Evolutionary conservation across 148 eudicot species (phyloP), one percentile per base, ranked within the genome.

Genomic region (Vaccinium corymbosum): DNA sequence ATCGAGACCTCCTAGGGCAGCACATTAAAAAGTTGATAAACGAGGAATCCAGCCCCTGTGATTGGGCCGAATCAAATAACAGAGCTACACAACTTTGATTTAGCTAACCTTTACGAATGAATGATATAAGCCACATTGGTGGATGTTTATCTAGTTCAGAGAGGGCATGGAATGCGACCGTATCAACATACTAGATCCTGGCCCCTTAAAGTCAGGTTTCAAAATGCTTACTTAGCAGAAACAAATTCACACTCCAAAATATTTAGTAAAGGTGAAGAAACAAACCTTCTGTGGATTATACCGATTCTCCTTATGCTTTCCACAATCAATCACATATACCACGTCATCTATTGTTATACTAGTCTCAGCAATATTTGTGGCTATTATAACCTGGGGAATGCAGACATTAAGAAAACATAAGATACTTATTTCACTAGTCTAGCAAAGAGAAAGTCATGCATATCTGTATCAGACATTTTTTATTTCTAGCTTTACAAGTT

Each of bases 331-430:
- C 85, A 97, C 99, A 86, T 91, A 94, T 53, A 97, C 98, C 79
- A 97, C 98, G 77, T 97, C 99, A 83, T 97, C 99, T 87, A 97
- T 97, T 25, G 99, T 97, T 87, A 97, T 91, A 86, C 98, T 96
- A 83, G 99, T 96, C 90, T 96, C 99, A 16, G 99, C 99, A 91
- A 96, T 94, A 92, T 96, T 96, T 86, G 98, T 97, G 20, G 98
- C 98, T 76, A 97, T 79, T 73, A 97, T 97, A 84, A 97, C 94
- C 99, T 97, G 94, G 8, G 72, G 48, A 59, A 79, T 38, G 27
- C 76, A 68, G 77, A 78, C 46, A 72, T 46, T 78, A 51, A 17
- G 48, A 78, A 82, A 78, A 68, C 78, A 49, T 35, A 82, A 72
- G 53, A 32, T 82, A 51, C 22, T 29, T 1, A 49, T 20, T 49